These are phyloP conservation scores for Cicer pinnatifidum DNA, from an alignment of 306 rosid genomes.

Conservation along the genomic window DNA sequence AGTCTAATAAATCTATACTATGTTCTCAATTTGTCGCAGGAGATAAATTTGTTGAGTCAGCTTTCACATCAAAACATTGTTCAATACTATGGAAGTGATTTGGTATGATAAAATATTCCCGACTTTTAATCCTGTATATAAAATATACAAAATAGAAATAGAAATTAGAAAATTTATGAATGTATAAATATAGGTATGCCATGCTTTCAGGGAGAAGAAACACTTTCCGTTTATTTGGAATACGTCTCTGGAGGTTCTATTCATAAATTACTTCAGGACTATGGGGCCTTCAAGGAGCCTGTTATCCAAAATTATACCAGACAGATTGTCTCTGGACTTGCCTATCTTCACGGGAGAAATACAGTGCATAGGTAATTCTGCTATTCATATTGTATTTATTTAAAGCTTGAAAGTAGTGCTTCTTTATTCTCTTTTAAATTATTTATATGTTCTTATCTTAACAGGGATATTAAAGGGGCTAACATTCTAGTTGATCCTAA, in stretches of 20 bases:
- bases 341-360: slow-evolving; percentile 92
- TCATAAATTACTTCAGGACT: slow-evolving; percentile 90
- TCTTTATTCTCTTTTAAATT: slow-evolving; percentile 20
- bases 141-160: slow-evolving; percentile 22
- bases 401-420: background rate
- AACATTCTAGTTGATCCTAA: slow-evolving; percentile 95
- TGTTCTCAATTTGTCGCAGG: slow-evolving; percentile 58
- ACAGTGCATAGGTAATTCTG: slow-evolving; percentile 84
- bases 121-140: slow-evolving; percentile 2
- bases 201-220: slow-evolving; percentile 76
- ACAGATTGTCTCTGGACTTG: slow-evolving; percentile 90
- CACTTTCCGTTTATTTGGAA: slow-evolving; percentile 94
- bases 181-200: slow-evolving; percentile 23
- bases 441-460: slow-evolving; percentile 33
- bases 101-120: slow-evolving; percentile 53
- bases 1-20: slow-evolving; percentile 25
- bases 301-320: slow-evolving; percentile 93
- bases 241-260: slow-evolving; percentile 97
- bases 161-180: background rate
- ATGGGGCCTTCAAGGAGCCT: slow-evolving; percentile 88
- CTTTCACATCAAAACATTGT: slow-evolving; percentile 92
- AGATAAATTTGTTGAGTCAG: slow-evolving; percentile 81
- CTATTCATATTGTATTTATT: slow-evolving; percentile 19
- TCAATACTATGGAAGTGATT: slow-evolving; percentile 90
- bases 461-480: slow-evolving; percentile 99